Evolutionary conservation across 2,329 filamentous ascomycete species (phyloP).

Genomic region (Phoma sp.): DNA sequence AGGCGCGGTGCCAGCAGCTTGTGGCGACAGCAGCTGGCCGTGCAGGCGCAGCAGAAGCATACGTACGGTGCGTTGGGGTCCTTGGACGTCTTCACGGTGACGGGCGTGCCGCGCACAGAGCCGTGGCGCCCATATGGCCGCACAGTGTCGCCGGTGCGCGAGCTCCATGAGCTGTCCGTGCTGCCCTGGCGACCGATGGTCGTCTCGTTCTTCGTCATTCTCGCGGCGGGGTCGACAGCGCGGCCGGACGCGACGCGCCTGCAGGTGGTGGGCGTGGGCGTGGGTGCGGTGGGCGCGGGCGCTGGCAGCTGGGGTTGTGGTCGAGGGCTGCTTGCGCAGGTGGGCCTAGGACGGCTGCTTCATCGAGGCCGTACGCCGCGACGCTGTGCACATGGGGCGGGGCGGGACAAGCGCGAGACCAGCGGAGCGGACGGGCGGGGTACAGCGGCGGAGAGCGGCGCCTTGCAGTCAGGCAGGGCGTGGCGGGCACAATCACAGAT

Average conservation of each 20-base stretch:
- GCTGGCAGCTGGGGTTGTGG: constrained; percentile 15
- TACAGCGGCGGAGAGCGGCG: constrained; percentile 16
- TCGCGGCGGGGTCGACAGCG: constrained; percentile 23
- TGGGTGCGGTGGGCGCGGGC: constrained; percentile 28
- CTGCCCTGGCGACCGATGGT: constrained; percentile 70
- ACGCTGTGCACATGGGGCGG: constrained; percentile 23
- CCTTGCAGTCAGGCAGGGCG: constrained; percentile 8
- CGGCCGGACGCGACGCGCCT: constrained; percentile 9
- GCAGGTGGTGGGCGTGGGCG: constrained; percentile 11
- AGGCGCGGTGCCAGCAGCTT: neutral
- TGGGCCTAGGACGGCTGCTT: constrained; percentile 48
- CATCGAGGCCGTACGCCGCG: constrained; percentile 40
- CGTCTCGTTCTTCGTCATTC: constrained; percentile 74
- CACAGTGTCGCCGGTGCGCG: constrained; percentile 71
- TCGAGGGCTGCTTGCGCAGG: constrained; percentile 44
- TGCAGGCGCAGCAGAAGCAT: constrained; percentile 10
- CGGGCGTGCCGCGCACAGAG: constrained; percentile 47
- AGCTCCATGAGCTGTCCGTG: constrained; percentile 71
- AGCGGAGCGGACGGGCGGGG: constrained; percentile 19
- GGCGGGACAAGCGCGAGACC: constrained; percentile 8
- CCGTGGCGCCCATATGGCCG: constrained; percentile 55
- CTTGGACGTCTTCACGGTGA: constrained; percentile 65
- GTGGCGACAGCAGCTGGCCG: constrained; percentile 15
- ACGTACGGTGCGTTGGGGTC: constrained; percentile 56
- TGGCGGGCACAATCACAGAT: constrained; percentile 3